Evolutionary conservation across 1,284 basidiomycete genomes (phyloP).

Genomic region (Malassezia yamatoensis): DNA sequence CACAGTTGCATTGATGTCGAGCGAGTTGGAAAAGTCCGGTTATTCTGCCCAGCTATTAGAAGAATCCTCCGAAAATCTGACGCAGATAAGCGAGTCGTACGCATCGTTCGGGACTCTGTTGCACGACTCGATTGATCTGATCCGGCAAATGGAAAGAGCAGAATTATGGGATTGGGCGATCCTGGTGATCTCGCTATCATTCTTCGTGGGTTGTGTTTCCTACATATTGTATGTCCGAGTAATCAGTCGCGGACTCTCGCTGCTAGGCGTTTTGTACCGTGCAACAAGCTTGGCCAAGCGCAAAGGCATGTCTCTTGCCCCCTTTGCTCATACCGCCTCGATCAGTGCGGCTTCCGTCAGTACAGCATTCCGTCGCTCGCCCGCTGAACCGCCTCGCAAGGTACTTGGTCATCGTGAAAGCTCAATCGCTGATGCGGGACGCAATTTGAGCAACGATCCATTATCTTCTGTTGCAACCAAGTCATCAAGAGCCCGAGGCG

Average conservation of each 20-base stretch:
- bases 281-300: neutral
- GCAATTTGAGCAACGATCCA: neutral
- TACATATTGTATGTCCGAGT: conserved; percentile 44
- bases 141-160: conserved; percentile 43
- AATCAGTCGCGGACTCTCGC: conserved; percentile 27
- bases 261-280: neutral
- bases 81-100: conserved; percentile 33
- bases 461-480: neutral
- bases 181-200: conserved; percentile 27
- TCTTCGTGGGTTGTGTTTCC: conserved; percentile 36
- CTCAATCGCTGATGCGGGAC: neutral
- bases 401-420: neutral
- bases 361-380: conserved; percentile 1
- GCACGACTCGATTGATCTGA: conserved; percentile 32
- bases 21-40: conserved; percentile 42
- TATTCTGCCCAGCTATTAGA: conserved; percentile 41
- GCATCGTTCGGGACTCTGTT: conserved; percentile 34
- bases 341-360: neutral
- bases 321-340: neutral
- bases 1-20: conserved; percentile 39
- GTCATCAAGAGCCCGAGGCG: neutral
- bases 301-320: neutral
- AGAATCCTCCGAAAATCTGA: conserved; percentile 36
- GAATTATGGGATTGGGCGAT: conserved; percentile 36
- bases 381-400: conserved; percentile 1